Conservation (phyloP, 768 basidiomycete genomes). For the Boletus pseudo-olivaceus region DNA sequence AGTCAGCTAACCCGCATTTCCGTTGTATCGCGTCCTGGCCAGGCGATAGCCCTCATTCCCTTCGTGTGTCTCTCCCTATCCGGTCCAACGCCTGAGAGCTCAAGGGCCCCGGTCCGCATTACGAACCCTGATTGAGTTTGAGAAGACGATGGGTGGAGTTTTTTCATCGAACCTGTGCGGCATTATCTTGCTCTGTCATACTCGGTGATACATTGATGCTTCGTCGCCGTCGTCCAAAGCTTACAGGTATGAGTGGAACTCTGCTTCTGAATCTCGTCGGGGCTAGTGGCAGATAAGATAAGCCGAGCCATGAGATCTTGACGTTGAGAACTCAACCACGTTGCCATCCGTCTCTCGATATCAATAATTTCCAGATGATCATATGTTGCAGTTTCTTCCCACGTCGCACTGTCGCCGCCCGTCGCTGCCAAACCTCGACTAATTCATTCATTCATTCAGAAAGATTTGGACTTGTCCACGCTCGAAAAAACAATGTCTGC, state of each 20-base stretch:
- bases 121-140: background rate
- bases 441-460: background rate
- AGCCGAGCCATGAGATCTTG: background rate
- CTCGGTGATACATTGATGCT: no score
- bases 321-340: background rate
- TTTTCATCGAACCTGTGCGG: background rate
- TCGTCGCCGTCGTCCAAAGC: background rate
- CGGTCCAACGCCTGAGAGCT: no score
- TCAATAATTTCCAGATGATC: background rate
- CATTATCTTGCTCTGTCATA: background rate
- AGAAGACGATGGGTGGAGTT: background rate
- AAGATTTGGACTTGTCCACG: background rate
- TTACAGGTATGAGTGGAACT: background rate
- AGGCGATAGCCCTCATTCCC: no score
- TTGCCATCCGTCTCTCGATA: background rate
- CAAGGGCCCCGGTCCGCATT: background rate
- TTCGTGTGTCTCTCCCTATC: no score
- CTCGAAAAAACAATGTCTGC: constrained; percentile 49
- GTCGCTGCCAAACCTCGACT: no score
- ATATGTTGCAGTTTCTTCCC: no score
- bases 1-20: no score
- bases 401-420: constrained; percentile 1
- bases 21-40: no score
- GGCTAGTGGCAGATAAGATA: background rate
- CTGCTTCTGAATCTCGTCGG: background rate